These are phyloP conservation scores for Lentinula novae-zelandiae DNA, from an alignment of 1,284 basidiomycete species.

Conservation along the genomic window DNA sequence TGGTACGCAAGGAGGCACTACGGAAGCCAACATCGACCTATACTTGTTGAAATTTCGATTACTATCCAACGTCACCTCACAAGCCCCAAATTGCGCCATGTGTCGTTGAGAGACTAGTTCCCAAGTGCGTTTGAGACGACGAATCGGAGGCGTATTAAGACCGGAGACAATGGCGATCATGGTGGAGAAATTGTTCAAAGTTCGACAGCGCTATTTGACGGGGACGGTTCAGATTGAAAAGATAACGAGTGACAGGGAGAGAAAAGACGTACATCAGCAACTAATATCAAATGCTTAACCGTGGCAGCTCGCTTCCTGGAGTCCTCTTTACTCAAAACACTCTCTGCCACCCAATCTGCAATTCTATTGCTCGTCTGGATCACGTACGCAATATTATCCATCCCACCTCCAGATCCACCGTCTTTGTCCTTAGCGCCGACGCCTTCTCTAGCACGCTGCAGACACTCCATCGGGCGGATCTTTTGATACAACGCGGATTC, in stretches of 20 bases:
- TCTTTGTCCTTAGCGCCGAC: slow-evolving; percentile 42
- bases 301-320: slow-evolving; percentile 77
- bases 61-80: slow-evolving; percentile 83
- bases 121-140: slow-evolving; percentile 94
- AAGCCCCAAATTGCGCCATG: slow-evolving; percentile 63
- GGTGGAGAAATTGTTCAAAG: slow-evolving; percentile 91
- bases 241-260: background rate
- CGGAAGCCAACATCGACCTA: slow-evolving; percentile 78
- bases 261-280: slow-evolving; percentile 72
- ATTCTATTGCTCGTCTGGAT: slow-evolving; percentile 94
- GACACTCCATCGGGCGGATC: slow-evolving; percentile 89
- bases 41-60: slow-evolving; percentile 95
- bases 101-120: slow-evolving; percentile 78
- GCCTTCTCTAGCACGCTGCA: slow-evolving; percentile 81
- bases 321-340: slow-evolving; percentile 83
- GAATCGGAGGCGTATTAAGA: slow-evolving; percentile 91
- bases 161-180: slow-evolving; percentile 97
- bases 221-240: background rate
- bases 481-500: slow-evolving; percentile 87
- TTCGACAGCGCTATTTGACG: slow-evolving; percentile 75
- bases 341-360: slow-evolving; percentile 93
- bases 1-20: slow-evolving; percentile 94
- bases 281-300: slow-evolving; percentile 89
- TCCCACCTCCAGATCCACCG: slow-evolving; percentile 28
- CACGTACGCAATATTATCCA: slow-evolving; percentile 84